Evolutionary conservation across 805 yeast genomes (phyloP), one percentile per base, ranked within the genome.

Genomic region (Kuraishia molischiana): DNA sequence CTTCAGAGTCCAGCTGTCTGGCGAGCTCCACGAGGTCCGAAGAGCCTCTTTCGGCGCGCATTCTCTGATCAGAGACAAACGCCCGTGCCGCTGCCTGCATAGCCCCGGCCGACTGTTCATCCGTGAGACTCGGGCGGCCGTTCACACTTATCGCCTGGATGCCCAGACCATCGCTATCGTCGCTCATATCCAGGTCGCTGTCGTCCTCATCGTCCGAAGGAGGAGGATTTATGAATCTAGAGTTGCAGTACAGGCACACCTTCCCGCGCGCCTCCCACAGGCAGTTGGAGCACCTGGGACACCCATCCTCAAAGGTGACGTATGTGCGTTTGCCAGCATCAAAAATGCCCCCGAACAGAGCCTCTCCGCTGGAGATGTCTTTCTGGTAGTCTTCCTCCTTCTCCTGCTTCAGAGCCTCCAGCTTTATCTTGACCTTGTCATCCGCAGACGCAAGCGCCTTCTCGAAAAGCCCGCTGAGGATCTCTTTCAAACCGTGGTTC

Each of bases 191-290:
- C 4, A 28, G 10, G 21, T 20, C 17, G 21, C n/a, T 10, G 5
- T 20, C 28, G 13, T 32, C 28, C 5, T 32, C 35, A n/a, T 26
- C 19, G 28, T 32, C 28, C 5, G n/a, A 20, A 9, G 19, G 19
- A 13, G n/a, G 17, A 17, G 35, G 38, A 26, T 38, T 29, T 2
- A 38, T 24, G 38, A 80, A 67, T 24, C 74, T 52, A 40, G 73
- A 59, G 4, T 81, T 80, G 54, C 92, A 83, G 48, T 82, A 81
- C 4, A 74, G 65, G 49, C 92, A 83, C n/a, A 57, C 62, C 3
- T 67, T 58, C 0, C 84, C 86, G 42, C 73, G 74, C 1, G 81
- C 76, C 48, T 83, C 90, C 90, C 90, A 83, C 49, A 78, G 86
- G 52, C 92, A 83, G 40, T 74, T 70, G 5, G 82, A 73, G 50